Percentiles rank a stretch among this genome's conserved stretches.
These are phyloP conservation scores for Xylaria sp. DNA, from an alignment of 2,329 filamentous ascomycete species.

Conservation along the genomic window DNA sequence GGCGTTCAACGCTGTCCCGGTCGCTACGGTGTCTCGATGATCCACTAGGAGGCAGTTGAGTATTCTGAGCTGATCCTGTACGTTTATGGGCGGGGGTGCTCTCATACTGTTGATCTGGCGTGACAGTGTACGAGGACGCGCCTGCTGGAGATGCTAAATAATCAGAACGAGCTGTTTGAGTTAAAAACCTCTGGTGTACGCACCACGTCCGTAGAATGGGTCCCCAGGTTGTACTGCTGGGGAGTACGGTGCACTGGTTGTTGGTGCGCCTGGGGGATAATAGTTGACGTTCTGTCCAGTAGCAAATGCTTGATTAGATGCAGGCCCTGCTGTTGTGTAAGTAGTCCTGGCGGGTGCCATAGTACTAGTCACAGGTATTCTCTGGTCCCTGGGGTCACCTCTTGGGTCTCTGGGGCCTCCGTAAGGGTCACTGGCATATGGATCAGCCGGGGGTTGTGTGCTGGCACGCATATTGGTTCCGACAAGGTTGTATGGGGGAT, in stretches of 20 bases:
- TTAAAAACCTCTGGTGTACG: constrained; percentile 51
- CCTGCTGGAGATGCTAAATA: constrained; percentile 60
- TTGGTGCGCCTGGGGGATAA: constrained; percentile 43
- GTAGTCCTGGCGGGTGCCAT: constrained; percentile 40
- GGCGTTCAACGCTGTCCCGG: constrained; percentile 42
- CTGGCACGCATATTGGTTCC: constrained; percentile 35
- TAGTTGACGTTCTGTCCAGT: constrained; percentile 37
- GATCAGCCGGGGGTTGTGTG: constrained; percentile 31
- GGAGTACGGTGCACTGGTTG: constrained; percentile 38
- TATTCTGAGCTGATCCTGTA: constrained; percentile 38
- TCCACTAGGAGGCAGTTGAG: constrained; percentile 43
- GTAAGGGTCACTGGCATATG: constrained; percentile 40
- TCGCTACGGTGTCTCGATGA: constrained; percentile 39
- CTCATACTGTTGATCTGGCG: constrained; percentile 60
- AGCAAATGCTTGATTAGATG: constrained; percentile 38
- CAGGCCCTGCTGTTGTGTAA: constrained; percentile 41
- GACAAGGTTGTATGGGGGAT: constrained; percentile 41
- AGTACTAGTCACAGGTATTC: constrained; percentile 40
- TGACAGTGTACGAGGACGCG: constrained; percentile 48
- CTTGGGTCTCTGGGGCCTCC: constrained; percentile 31
- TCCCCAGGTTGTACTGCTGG: constrained; percentile 54
- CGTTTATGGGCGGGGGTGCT: constrained; percentile 47
- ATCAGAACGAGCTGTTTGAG: constrained; percentile 47
- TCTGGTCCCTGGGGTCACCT: constrained; percentile 36
- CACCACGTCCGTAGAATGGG: constrained; percentile 65